phyloP scores from a whole-genome alignment of 2,329 filamentous ascomycete genomes.

The Colletotrichum gigasporum region DNA sequence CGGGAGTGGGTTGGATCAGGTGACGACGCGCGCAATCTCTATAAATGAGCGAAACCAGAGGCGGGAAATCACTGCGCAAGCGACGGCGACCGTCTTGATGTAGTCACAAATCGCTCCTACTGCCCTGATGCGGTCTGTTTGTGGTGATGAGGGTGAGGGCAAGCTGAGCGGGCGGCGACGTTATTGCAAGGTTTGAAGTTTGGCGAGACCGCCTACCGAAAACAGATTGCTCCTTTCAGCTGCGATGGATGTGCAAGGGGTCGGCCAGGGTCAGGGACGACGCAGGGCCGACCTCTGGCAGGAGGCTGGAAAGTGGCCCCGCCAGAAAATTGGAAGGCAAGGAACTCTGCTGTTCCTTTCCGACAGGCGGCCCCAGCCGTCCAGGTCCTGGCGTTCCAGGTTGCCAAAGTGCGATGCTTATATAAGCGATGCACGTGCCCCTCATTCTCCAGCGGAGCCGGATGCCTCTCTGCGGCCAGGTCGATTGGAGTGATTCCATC shows the following conservation, averaged over 20 bases:
- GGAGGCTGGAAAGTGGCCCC: background rate
- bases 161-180: slow-evolving; percentile 14
- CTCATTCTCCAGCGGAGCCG: background rate
- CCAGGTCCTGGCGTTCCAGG: too few species aligned
- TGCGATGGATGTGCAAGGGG: slow-evolving; percentile 6
- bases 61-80: background rate
- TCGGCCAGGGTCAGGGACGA: background rate
- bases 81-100: background rate
- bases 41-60: background rate
- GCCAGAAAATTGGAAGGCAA: background rate
- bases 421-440: background rate
- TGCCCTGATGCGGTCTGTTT: slow-evolving; percentile 6
- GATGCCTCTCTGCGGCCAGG: too few species aligned
- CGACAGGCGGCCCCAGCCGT: background rate
- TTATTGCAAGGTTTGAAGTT: slow-evolving; percentile 19
- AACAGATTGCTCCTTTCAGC: slow-evolving; percentile 11
- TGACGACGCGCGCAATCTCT: slow-evolving; percentile 15
- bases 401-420: too few species aligned
- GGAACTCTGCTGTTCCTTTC: slow-evolving; percentile 1
- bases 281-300: background rate
- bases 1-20: slow-evolving; percentile 26
- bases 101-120: background rate
- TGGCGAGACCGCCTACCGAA: slow-evolving; percentile 31
- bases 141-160: background rate
- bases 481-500: too few species aligned